Conservation (phyloP, 1,284 basidiomycete species). For the Dichomitus squalens region DNA sequence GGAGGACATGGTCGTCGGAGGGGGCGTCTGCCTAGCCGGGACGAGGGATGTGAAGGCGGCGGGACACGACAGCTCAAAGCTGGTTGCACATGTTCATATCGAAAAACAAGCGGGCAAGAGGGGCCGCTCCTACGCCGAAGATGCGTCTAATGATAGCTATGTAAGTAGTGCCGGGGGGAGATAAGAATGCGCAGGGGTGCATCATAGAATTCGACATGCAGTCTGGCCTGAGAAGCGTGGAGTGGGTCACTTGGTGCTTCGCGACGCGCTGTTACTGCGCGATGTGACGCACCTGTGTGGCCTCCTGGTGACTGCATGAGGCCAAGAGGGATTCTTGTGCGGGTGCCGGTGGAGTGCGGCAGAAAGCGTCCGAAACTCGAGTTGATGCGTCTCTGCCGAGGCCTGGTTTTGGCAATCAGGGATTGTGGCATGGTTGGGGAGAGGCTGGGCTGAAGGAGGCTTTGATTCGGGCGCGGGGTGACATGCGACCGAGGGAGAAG, state of each 20-base stretch:
- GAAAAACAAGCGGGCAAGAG: constrained; percentile 10
- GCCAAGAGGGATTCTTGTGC: too few relatives aligned
- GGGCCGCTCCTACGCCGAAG: constrained; percentile 9
- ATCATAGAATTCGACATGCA: not conserved
- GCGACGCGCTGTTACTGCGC: too few relatives aligned
- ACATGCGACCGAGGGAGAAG: not conserved
- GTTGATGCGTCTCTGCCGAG: not conserved
- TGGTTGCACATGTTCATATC: not conserved
- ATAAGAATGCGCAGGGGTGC: constrained; percentile 14
- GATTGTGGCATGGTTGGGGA: not conserved
- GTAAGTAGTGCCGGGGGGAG: constrained; percentile 8
- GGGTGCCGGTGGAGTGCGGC: too few relatives aligned
- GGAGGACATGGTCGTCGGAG: constrained; percentile 15
- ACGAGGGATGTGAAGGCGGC: constrained; percentile 2
- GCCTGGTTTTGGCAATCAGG: not conserved
- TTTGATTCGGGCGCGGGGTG: not conserved
- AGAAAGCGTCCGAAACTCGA: too few relatives aligned
- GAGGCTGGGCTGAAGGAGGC: not conserved
- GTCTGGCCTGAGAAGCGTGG: not conserved
- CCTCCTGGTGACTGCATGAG: too few relatives aligned
- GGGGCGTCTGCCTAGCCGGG: constrained; percentile 1
- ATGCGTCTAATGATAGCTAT: constrained; percentile 20
- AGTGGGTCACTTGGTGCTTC: not conserved
- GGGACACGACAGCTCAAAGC: constrained; percentile 8
- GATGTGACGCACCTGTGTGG: too few relatives aligned